A percentile compares a stretch with the other conserved stretches of the same genome.
These are phyloP conservation scores for Articulospora tetracladia DNA, from an alignment of 495 filamentous ascomycete genomes.

Conservation along the genomic window DNA sequence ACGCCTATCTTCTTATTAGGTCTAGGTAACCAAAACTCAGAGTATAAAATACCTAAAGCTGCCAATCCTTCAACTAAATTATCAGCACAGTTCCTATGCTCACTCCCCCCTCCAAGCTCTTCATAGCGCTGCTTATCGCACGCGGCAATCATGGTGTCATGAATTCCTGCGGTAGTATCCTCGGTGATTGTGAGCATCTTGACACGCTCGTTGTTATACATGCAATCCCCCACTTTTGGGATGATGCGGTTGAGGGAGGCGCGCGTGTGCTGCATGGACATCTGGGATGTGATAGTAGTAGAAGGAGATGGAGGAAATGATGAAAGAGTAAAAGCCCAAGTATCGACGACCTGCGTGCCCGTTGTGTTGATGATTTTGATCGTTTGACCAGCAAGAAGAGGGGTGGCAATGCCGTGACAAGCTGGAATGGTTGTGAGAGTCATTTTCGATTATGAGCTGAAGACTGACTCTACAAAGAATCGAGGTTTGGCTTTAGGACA, in stretches of 20 bases:
- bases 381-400: slow-evolving; percentile 32
- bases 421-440: slow-evolving; percentile 33
- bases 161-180: slow-evolving; percentile 37
- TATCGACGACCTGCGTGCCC: slow-evolving; percentile 46
- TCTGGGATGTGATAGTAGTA: slow-evolving; percentile 26
- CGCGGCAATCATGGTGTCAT: slow-evolving; percentile 39
- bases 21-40: neutral
- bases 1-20: slow-evolving; percentile 12
- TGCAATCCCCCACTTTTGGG: slow-evolving; percentile 29
- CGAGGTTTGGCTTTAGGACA: no score
- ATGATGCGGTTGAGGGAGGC: slow-evolving; percentile 28
- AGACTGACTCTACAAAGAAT: no score
- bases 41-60: slow-evolving; percentile 7
- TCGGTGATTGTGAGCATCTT: slow-evolving; percentile 35
- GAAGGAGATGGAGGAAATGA: slow-evolving; percentile 7
- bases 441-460: neutral
- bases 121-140: slow-evolving; percentile 37
- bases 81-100: slow-evolving; percentile 40
- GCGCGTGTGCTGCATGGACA: slow-evolving; percentile 41
- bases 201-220: slow-evolving; percentile 31
- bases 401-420: slow-evolving; percentile 37
- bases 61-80: slow-evolving; percentile 37
- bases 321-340: slow-evolving; percentile 40
- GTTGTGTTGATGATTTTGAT: slow-evolving; percentile 49
- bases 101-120: slow-evolving; percentile 27